A percentile compares a stretch with the other conserved stretches of the same genome.
Evolutionary conservation across 2,329 filamentous ascomycete genomes (phyloP).

Genomic region (Pestalotiopsis sp.): DNA sequence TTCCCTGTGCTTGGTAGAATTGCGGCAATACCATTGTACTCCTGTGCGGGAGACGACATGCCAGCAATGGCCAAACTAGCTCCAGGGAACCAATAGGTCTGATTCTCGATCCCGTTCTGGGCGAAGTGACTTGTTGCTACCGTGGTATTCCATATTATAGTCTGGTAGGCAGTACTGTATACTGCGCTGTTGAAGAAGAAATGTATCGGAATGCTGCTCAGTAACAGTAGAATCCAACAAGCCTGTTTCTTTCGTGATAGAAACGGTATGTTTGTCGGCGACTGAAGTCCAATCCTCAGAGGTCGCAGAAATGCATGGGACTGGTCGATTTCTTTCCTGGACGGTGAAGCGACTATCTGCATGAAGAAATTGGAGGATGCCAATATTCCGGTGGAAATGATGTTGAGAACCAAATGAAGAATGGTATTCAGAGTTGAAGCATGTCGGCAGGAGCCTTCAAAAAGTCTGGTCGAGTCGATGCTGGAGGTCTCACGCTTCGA

Average conservation of each 20-base stretch:
- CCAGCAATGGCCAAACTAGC: neutral
- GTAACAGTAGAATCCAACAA: slow-evolving; percentile 9
- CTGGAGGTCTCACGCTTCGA: neutral
- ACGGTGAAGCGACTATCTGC: slow-evolving; percentile 19
- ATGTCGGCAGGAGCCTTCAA: neutral
- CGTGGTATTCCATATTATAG: neutral
- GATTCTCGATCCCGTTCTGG: neutral
- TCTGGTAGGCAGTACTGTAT: slow-evolving; percentile 5
- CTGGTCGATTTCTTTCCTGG: slow-evolving; percentile 28
- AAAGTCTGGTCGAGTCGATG: neutral
- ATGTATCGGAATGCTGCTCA: slow-evolving; percentile 15
- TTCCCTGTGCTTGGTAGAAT: neutral
- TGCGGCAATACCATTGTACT: neutral
- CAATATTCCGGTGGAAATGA: slow-evolving; percentile 9
- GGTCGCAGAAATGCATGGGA: slow-evolving; percentile 41
- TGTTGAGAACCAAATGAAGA: slow-evolving; percentile 13
- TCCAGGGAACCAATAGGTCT: neutral
- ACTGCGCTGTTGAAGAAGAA: slow-evolving; percentile 15
- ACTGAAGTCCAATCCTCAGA: slow-evolving; percentile 45
- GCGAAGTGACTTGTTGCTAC: neutral
- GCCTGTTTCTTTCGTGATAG: slow-evolving; percentile 4
- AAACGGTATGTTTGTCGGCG: slow-evolving; percentile 33
- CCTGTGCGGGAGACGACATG: neutral
- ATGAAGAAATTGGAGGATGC: slow-evolving; percentile 22
- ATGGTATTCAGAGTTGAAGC: neutral